Percentiles rank a stretch among this genome's conserved stretches.
Conservation (phyloP, 140 eudicot species). For the Flaveria floridana region DNA sequence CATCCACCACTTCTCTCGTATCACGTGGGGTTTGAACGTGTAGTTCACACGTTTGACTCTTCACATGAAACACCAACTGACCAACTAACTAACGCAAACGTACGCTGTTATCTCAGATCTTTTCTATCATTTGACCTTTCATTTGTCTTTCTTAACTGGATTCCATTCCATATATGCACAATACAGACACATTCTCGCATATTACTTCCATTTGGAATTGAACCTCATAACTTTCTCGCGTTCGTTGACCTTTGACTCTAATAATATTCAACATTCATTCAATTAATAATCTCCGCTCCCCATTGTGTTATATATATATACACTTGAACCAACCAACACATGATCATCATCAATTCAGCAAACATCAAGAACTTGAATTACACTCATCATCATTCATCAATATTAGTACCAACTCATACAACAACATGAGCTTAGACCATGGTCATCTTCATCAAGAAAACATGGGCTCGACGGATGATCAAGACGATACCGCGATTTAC, state of each 20-base stretch:
- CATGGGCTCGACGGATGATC: background rate
- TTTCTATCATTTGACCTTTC: background rate
- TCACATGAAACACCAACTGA: background rate
- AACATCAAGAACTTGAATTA: too few species aligned
- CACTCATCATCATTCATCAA: background rate
- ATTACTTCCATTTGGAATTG: slow-evolving; percentile 30
- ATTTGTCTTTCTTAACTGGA: slow-evolving; percentile 19
- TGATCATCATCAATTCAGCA: background rate
- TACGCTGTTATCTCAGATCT: background rate
- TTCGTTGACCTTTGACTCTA: slow-evolving; percentile 23
- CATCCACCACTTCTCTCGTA: too few species aligned
- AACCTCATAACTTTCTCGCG: background rate
- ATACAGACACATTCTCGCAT: slow-evolving; percentile 24
- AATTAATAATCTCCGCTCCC: background rate
- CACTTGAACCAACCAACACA: background rate
- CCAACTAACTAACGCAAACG: background rate
- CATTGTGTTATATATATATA: background rate
- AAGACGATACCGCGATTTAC: slow-evolving; percentile 20
- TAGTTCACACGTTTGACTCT: slow-evolving; percentile 30
- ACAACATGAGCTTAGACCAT: background rate
- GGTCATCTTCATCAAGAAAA: background rate
- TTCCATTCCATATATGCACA: slow-evolving; percentile 20
- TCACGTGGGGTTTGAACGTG: background rate
- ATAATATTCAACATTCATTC: slow-evolving; percentile 17
- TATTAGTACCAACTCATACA: background rate